Percentiles rank a stretch among this genome's conserved stretches.
These are phyloP conservation scores for Syncephalastrum sp. DNA, from an alignment of 371 early-diverging fungal species.

Conservation along the genomic window DNA sequence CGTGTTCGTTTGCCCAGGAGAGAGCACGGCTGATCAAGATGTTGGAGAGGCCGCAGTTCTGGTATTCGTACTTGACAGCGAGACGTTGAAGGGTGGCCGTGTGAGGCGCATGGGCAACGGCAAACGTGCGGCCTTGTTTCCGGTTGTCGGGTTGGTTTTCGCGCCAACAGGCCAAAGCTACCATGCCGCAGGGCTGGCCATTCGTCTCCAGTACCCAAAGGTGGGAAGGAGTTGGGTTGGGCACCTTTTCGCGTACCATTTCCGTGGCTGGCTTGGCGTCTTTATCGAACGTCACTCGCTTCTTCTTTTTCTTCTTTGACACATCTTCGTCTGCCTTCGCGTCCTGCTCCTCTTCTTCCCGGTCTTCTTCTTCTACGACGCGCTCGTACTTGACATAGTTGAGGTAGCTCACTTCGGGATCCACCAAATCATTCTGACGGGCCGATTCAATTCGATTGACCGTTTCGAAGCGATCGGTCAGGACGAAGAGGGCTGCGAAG, in stretches of 20 bases:
- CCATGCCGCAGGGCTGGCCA: constrained; percentile 35
- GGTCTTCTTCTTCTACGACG: constrained; percentile 14
- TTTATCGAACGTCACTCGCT: constrained; percentile 31
- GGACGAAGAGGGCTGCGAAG: constrained; percentile 32
- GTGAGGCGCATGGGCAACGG: constrained; percentile 26
- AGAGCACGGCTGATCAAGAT: constrained; percentile 41
- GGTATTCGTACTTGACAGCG: constrained; percentile 36
- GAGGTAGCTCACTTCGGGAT: constrained; percentile 43
- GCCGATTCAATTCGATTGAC: constrained; percentile 35
- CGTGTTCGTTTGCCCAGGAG: constrained; percentile 37
- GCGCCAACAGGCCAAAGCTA: constrained; percentile 27
- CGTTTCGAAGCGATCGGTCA: constrained; percentile 37
- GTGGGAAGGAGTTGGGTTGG: constrained; percentile 30
- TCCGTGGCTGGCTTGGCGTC: constrained; percentile 32
- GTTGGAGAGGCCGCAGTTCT: constrained; percentile 39
- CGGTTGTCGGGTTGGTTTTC: too few relatives aligned
- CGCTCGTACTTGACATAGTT: constrained; percentile 25
- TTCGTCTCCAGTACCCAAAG: constrained; percentile 48
- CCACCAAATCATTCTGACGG: constrained; percentile 35
- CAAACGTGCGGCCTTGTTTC: constrained; percentile 14
- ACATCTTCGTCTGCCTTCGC: neutral
- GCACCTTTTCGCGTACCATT: constrained; percentile 33
- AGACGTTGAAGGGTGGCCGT: constrained; percentile 42
- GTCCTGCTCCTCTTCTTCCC: constrained; percentile 9
- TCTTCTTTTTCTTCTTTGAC: constrained; percentile 16